A percentile compares a stretch with the other conserved stretches of the same genome.
Conservation (phyloP, 768 basidiomycete species). For the Hygrophoropsis aurantiaca region DNA sequence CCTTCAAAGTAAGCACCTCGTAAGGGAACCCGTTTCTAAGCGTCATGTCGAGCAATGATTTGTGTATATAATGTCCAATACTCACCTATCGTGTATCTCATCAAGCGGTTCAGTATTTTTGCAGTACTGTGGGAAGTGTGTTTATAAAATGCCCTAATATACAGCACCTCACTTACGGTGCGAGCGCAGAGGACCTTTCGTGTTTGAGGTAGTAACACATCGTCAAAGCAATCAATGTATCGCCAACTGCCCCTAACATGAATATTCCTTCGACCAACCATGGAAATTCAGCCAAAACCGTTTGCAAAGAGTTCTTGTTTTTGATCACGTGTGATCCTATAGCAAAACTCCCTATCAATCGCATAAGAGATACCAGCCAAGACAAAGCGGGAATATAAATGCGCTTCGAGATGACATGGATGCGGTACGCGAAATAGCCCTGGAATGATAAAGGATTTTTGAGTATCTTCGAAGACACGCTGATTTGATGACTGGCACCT, state of each 20-base stretch:
- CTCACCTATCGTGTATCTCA: constrained; percentile 4
- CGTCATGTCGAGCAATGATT: too few relatives aligned
- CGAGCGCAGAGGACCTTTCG: background rate
- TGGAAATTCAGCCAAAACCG: background rate
- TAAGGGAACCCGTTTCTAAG: too few relatives aligned
- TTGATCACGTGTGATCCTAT: constrained; percentile 10
- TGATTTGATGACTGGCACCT: too few relatives aligned
- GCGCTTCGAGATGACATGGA: constrained; percentile 16
- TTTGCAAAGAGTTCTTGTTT: constrained; percentile 2
- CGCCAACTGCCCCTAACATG: constrained; percentile 14
- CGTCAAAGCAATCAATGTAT: constrained; percentile 13
- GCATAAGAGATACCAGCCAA: constrained; percentile 10
- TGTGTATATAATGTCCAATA: too few relatives aligned
- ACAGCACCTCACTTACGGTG: background rate
- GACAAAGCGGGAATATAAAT: constrained; percentile 14
- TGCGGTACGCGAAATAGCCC: constrained; percentile 22
- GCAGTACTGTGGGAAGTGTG: background rate
- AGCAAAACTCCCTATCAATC: constrained; percentile 14
- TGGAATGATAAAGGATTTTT: too few relatives aligned
- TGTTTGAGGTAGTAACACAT: constrained; percentile 18
- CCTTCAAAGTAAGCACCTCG: too few relatives aligned
- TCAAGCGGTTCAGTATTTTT: background rate
- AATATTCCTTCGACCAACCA: constrained; percentile 22
- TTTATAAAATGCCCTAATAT: too few relatives aligned
- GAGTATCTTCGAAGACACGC: too few relatives aligned